phyloP scores from a whole-genome alignment of 306 rosid genomes.

The Senna siamea region DNA sequence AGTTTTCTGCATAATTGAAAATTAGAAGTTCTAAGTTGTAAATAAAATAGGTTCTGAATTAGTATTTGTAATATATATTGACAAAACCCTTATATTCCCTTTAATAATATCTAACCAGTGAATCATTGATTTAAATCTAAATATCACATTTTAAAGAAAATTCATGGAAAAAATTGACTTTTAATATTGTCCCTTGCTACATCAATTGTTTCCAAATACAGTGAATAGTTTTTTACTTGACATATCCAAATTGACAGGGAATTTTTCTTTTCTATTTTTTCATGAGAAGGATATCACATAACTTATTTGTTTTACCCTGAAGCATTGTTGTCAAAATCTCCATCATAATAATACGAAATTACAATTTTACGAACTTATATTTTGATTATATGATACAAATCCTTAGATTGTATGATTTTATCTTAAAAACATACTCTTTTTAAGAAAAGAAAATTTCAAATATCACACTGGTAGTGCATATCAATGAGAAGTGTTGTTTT shows the following conservation, averaged over 20 bases:
- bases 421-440: too few species aligned
- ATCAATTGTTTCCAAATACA: constrained; percentile 12
- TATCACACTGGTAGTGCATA: too few species aligned
- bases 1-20: too few species aligned
- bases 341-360: too few species aligned
- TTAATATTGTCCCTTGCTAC: too few species aligned
- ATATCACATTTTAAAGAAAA: not conserved
- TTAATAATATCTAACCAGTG: not conserved
- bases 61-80: not conserved
- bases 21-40: too few species aligned
- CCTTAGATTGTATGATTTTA: too few species aligned
- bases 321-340: too few species aligned
- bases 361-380: too few species aligned
- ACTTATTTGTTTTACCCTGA: constrained; percentile 16
- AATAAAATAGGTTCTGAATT: not conserved
- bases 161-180: constrained; percentile 22
- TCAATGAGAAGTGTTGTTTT: too few species aligned
- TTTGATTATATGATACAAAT: too few species aligned
- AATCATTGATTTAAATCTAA: not conserved
- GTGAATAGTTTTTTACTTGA: not conserved
- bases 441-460: too few species aligned
- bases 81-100: not conserved
- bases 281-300: constrained; percentile 7
- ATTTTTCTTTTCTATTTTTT: constrained; percentile 1
- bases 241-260: not conserved